phyloP scores from a whole-genome alignment of 768 basidiomycete species.

The Mycena pura region DNA sequence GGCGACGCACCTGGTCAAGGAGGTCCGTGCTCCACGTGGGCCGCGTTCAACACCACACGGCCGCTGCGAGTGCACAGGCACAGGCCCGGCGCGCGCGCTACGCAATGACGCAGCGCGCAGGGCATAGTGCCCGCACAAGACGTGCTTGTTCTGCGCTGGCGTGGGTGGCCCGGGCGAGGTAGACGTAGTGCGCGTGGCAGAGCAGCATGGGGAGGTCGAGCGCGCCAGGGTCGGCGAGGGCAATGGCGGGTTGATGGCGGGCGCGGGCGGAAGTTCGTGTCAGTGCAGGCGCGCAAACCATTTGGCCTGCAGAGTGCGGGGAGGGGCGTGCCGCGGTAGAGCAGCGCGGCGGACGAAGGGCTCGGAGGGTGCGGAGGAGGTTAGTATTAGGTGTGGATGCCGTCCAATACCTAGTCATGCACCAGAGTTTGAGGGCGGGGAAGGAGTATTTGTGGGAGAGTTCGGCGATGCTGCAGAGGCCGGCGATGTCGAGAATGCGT shows the following conservation, averaged over 20 bases:
- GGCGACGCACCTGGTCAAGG: too few relatives aligned
- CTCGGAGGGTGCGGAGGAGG: conserved; percentile 35
- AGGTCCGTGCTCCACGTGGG: too few relatives aligned
- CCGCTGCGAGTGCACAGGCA: too few relatives aligned
- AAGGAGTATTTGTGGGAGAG: conserved; percentile 49
- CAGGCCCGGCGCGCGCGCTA: conserved; percentile 47
- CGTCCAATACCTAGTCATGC: too few relatives aligned
- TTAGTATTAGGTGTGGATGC: conserved; percentile 36
- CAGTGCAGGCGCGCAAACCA: conserved; percentile 44
- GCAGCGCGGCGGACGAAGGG: conserved; percentile 42
- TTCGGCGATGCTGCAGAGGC: conserved; percentile 47
- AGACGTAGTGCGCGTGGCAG: conserved; percentile 44
- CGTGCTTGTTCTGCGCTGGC: conserved; percentile 36
- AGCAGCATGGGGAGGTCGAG: conserved; percentile 34
- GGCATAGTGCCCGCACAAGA: conserved; percentile 44
- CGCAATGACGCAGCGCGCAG: conserved; percentile 43
- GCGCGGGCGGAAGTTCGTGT: conserved; percentile 34
- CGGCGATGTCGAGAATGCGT: conserved; percentile 36
- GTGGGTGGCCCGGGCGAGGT: conserved; percentile 37
- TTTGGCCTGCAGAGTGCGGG: conserved; percentile 35
- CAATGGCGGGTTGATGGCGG: conserved; percentile 38
- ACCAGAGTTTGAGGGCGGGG: conserved; percentile 43
- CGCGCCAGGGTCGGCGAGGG: conserved; percentile 39
- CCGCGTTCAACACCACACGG: too few relatives aligned
- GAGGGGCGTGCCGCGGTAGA: conserved; percentile 32